Base-by-base conservation (phyloP, 495 filamentous ascomycete species). In the Penicillium steckii region DNA sequence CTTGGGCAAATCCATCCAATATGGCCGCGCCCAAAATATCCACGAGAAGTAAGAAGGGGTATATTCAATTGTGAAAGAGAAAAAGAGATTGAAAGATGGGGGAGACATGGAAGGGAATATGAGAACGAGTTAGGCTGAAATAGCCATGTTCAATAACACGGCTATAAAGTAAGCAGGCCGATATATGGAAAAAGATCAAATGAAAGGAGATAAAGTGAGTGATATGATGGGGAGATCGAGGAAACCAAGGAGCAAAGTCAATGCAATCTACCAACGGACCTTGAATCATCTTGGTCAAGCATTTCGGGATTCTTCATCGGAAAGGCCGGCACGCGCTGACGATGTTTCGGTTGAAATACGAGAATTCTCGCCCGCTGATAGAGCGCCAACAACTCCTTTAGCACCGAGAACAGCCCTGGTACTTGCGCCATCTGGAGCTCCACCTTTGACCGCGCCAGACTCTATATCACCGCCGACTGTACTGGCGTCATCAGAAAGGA, bases 401-500 rank as follows among this genome's bases (percentile, higher is more conserved):
- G 69, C 67, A 25, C 66, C 52, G 0, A 68, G 42, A 0, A 76
- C 62, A 19, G 73, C 70, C 1, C 66, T 67, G 7, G 66, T 76
- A 48, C 73, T 76, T 7, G 64, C 71, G 2, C 52, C 64, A 48
- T 74, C 71, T 7, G 59, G 27, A 1, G 60, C 56, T 1, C 44
- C 48, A 10, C 47, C 54, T 7, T 56, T 59, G 18, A 60, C 44
- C 2, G 62, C 56, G n/a, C 67, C 46, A 1, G 58, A 63, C 13
- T 63, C 56, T 41, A 52, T 61, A 18, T 68, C 66, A 41, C 68
- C 71, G 2, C 65, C 67, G 26, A 70, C 37, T 3, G 65, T 72
- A 48, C 70, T 71, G 1, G 46, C 44, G 24, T 72, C 66, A 10
- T 70, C 67, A 3, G 66, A 67, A 21, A 70, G 50, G n/a, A 69